Evolutionary conservation across 192 early-diverging fungal species (phyloP).

Genomic region (Backusella tarrabulga): DNA sequence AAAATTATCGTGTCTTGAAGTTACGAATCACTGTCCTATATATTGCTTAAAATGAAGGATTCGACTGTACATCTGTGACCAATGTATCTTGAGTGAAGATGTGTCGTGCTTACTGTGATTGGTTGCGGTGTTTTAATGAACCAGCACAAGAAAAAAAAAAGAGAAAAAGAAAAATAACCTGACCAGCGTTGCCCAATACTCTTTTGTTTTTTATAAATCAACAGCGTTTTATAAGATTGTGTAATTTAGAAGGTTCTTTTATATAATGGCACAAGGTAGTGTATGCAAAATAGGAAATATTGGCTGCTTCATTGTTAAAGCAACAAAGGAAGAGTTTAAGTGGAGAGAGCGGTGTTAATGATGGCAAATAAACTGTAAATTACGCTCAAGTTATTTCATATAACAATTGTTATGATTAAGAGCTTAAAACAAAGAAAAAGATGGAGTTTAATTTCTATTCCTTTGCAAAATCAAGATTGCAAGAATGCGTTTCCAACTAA

Average conservation of each 20-base stretch:
- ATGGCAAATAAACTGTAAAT: neutral
- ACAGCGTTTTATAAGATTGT: neutral
- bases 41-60: too few species aligned
- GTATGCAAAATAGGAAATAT: neutral
- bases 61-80: too few species aligned
- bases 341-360: neutral
- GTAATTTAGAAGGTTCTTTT: neutral
- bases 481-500: neutral
- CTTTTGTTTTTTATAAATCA: neutral
- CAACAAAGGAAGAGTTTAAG: neutral
- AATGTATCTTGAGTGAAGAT: too few species aligned
- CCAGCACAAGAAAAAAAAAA: neutral
- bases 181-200: neutral
- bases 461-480: neutral
- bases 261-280: conserved; percentile 1
- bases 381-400: neutral
- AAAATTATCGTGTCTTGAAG: too few species aligned
- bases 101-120: too few species aligned
- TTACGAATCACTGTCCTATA: too few species aligned
- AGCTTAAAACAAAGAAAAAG: neutral
- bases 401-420: neutral
- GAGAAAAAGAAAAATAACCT: neutral
- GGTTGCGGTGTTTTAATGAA: neutral
- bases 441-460: neutral
- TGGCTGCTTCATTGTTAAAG: neutral